These are phyloP conservation scores for Nemania bipapillata DNA, from an alignment of 2,329 filamentous ascomycete genomes.

Conservation along the genomic window DNA sequence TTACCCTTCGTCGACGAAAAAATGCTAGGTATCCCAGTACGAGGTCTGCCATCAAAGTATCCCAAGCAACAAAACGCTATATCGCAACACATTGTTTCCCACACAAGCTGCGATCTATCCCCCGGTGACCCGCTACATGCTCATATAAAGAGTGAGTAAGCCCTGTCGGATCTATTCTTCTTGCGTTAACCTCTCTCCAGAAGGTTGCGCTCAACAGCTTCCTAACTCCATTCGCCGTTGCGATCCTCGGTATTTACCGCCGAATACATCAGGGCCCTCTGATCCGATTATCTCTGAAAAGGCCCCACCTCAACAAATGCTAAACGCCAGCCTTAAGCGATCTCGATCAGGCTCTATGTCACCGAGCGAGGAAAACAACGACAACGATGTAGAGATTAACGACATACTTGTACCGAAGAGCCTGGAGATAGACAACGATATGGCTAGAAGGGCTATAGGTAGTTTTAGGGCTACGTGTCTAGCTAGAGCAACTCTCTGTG, in stretches of 20 bases:
- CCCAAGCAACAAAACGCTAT: conserved; percentile 8
- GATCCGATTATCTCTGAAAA: too few species aligned
- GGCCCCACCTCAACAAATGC: not conserved
- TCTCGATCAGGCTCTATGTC: too few species aligned
- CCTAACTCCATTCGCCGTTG: conserved; percentile 4
- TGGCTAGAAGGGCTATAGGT: conserved; percentile 2
- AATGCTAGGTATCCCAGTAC: conserved; percentile 15
- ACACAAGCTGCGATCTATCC: conserved; percentile 10
- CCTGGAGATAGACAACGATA: conserved; percentile 3
- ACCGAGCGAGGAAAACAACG: not conserved
- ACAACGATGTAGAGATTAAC: conserved; percentile 1
- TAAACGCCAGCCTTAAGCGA: not conserved
- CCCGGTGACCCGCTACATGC: not conserved
- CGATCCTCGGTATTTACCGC: conserved; percentile 18
- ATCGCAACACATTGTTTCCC: conserved; percentile 12
- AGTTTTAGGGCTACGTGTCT: conserved; percentile 22
- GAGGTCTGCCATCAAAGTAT: not conserved
- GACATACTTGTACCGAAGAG: conserved; percentile 1
- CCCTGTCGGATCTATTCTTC: conserved; percentile 11
- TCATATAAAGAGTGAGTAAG: conserved; percentile 17
- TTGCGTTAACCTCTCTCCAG: conserved; percentile 14
- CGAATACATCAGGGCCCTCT: too few species aligned
- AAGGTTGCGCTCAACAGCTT: conserved; percentile 18
- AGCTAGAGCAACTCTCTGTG: conserved; percentile 7
- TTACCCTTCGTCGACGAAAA: too few species aligned